Evolutionary conservation across 2,329 filamentous ascomycete species (phyloP), one percentile per base, ranked within the genome.

Genomic region (Coleophoma eucalyptorum): DNA sequence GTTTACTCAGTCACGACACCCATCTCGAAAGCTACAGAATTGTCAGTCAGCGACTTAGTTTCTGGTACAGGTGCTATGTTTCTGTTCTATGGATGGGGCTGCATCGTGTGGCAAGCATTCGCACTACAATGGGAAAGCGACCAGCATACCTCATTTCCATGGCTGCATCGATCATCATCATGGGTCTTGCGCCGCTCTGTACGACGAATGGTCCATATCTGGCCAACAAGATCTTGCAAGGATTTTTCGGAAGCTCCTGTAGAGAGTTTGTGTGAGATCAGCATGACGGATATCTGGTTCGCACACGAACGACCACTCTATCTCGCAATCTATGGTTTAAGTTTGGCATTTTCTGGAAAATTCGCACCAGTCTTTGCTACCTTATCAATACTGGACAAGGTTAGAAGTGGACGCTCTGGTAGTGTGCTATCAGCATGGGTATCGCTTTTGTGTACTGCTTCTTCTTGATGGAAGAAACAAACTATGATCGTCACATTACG

Each of bases 401-500:
- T 1, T 80, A 75, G 76, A 56, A 70, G 48, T 79, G 75, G 74
- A 70, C 71, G 8, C 48, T 54, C 10, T 59, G 55, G 55, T 43
- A 67, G 76, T 74, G 73, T 26, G 75, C 79, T 6, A 81, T 84
- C 37, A 71, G 82, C 52, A 65, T 67, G 10, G 76, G 65, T 1
- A 63, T 74, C 1, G 68, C 66, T n/a, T 75, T 77, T 31, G 60
- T 82, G 1, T 59, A 43, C 69, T 80, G 55, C 1, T 81, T 80
- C 66, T 76, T 83, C 56, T 73, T 77, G 59, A 74, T 81, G 69
- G 80, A 83, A 61, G 80, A 83, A 61, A 81, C 80, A 5, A 82
- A 58, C 26, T 60, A 55, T 47, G 57, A 59, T 45, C 52, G 57
- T 10, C 49, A 51, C 34, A 42, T 44, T 13, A 31, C 50, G 13